phyloP scores from a whole-genome alignment of 257 asterid species.

The Solanum chilense region DNA sequence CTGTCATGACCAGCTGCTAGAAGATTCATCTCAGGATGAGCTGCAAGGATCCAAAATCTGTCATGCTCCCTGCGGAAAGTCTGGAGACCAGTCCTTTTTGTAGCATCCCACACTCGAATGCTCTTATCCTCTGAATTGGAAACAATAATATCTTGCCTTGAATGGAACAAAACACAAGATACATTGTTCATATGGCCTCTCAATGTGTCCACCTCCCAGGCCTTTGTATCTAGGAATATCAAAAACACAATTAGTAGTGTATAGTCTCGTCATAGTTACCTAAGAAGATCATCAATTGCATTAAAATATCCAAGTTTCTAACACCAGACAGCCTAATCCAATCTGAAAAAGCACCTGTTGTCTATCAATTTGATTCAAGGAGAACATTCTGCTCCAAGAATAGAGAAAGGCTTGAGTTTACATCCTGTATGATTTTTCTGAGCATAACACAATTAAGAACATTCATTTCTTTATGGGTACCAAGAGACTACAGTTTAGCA shows the following conservation, averaged over 20 bases:
- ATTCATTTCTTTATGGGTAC: background rate
- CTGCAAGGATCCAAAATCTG: slow-evolving; percentile 92
- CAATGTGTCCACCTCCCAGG: slow-evolving; percentile 99
- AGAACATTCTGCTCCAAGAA: background rate
- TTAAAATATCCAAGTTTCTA: background rate
- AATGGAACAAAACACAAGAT: slow-evolving; percentile 77
- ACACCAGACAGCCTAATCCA: background rate
- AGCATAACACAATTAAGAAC: background rate
- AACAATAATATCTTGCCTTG: slow-evolving; percentile 86
- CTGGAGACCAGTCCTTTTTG: slow-evolving; percentile 94
- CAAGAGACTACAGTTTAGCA: background rate
- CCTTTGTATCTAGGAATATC: slow-evolving; percentile 72
- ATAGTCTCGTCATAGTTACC: background rate
- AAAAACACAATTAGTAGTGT: background rate
- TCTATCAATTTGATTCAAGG: background rate
- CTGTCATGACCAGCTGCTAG: slow-evolving; percentile 99
- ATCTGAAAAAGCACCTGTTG: background rate
- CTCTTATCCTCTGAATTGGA: slow-evolving; percentile 98
- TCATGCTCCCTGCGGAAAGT: slow-evolving; percentile 98
- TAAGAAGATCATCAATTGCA: background rate
- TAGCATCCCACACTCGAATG: slow-evolving; percentile 97
- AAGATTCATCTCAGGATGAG: slow-evolving; percentile 98
- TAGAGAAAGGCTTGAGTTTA: background rate
- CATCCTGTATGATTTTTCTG: background rate
- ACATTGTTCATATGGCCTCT: slow-evolving; percentile 99